These are phyloP conservation scores for Protea cynaroides DNA, from an alignment of 164 flowering plant species.

Conservation along the genomic window DNA sequence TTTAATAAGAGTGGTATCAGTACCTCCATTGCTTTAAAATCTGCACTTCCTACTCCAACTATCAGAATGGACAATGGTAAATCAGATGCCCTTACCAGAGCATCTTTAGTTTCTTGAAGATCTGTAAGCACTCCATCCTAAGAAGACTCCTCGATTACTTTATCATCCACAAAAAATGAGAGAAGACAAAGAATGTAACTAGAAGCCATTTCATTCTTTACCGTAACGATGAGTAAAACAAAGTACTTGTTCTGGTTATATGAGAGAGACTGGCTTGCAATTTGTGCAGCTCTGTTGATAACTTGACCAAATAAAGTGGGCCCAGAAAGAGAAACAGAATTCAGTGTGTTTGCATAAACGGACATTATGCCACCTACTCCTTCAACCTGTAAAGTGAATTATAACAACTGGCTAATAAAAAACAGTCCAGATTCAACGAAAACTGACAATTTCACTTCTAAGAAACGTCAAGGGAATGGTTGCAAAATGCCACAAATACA, in stretches of 20 bases:
- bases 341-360: conserved; percentile 68
- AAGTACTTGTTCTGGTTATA: conserved; percentile 47
- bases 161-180: not conserved
- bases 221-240: conserved; percentile 81
- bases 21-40: conserved; percentile 92
- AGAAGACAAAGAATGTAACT: not conserved
- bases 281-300: conserved; percentile 71
- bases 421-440: conserved; percentile 1
- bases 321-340: conserved; percentile 64
- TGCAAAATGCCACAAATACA: too few species aligned
- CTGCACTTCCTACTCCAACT: conserved; percentile 91
- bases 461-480: too few species aligned
- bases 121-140: conserved; percentile 94
- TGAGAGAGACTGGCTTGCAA: conserved; percentile 52
- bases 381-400: conserved; percentile 46
- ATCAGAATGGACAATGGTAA: conserved; percentile 85
- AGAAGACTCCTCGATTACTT: conserved; percentile 4
- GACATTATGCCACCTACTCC: conserved; percentile 83
- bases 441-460: too few species aligned
- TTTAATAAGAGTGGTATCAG: not conserved
- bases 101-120: conserved; percentile 72
- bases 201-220: conserved; percentile 11
- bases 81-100: conserved; percentile 90
- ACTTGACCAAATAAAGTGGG: conserved; percentile 90
- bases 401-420: conserved; percentile 1